Percentiles rank a stretch among this genome's conserved stretches.
These are phyloP conservation scores for Coix lacrymajobi DNA, from an alignment of 176 grass and related monocot genomes.

Conservation along the genomic window DNA sequence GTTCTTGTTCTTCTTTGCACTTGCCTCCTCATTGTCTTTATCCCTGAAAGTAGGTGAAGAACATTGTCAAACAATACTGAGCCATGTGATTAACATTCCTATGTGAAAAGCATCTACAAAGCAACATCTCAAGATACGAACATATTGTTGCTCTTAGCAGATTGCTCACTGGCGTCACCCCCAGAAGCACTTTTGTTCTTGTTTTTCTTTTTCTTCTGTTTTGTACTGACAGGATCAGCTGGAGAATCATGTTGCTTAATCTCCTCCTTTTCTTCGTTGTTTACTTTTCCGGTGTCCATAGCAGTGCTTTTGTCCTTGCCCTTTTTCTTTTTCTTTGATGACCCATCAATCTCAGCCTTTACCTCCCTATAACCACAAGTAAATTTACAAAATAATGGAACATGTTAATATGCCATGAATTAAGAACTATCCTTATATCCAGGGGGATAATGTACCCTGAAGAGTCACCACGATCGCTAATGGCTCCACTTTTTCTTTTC, in stretches of 20 bases:
- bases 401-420: background rate
- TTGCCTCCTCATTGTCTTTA: slow-evolving; percentile 1
- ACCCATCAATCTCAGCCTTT: slow-evolving; percentile 27
- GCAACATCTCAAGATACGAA: slow-evolving; percentile 21
- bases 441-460: slow-evolving; percentile 30
- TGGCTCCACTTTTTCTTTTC: slow-evolving; percentile 64
- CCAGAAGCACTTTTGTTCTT: slow-evolving; percentile 37
- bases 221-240: slow-evolving; percentile 15
- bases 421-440: slow-evolving; percentile 13
- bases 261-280: slow-evolving; percentile 26
- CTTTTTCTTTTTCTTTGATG: slow-evolving; percentile 67
- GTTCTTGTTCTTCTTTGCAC: slow-evolving; percentile 44
- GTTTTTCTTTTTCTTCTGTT: slow-evolving; percentile 54
- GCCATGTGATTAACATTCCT: background rate
- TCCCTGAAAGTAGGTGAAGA: background rate
- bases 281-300: background rate
- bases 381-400: background rate
- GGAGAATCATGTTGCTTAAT: slow-evolving; percentile 9
- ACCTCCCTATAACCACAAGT: background rate
- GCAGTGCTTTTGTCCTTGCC: slow-evolving; percentile 39
- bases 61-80: background rate
- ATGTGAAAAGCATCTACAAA: background rate
- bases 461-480: slow-evolving; percentile 21
- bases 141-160: slow-evolving; percentile 23
- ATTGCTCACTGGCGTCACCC: slow-evolving; percentile 16